These are phyloP conservation scores for Pyropia haitanensis DNA, from an alignment of 23 red algal genomes.

Conservation along the genomic window DNA sequence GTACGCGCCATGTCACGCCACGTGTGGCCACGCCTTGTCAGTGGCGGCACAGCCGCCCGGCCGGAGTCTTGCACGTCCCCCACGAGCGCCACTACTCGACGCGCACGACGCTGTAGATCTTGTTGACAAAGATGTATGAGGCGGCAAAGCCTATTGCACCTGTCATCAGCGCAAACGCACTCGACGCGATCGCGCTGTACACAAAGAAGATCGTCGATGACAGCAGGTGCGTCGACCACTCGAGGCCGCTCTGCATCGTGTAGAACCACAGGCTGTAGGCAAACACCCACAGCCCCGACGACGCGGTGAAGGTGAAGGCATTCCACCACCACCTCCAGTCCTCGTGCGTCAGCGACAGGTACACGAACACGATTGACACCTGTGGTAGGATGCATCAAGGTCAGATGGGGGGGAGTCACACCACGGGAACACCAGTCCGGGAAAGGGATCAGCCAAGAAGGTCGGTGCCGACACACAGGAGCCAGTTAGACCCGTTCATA, in stretches of 20 bases:
- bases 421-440: too few relatives aligned
- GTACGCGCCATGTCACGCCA: too few relatives aligned
- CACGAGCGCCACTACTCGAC: conserved; percentile 23
- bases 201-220: conserved; percentile 69
- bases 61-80: too few relatives aligned
- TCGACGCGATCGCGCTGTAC: conserved; percentile 67
- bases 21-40: too few relatives aligned
- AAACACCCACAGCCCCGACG: conserved; percentile 89
- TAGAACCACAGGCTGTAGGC: conserved; percentile 80
- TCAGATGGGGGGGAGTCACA: too few relatives aligned
- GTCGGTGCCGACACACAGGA: too few relatives aligned
- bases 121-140: conserved; percentile 76
- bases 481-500: too few relatives aligned
- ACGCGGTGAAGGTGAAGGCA: conserved; percentile 61
- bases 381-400: too few relatives aligned
- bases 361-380: conserved; percentile 83
- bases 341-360: conserved; percentile 75
- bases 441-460: too few relatives aligned
- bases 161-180: conserved; percentile 59
- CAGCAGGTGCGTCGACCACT: conserved; percentile 53
- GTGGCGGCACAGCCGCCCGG: too few relatives aligned
- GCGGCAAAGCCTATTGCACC: conserved; percentile 78
- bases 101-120: conserved; percentile 53
- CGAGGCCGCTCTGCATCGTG: conserved; percentile 37
- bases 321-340: conserved; percentile 86